These are phyloP conservation scores for Aspergillus japonicus DNA, from an alignment of 2,329 filamentous ascomycete species.

Conservation along the genomic window DNA sequence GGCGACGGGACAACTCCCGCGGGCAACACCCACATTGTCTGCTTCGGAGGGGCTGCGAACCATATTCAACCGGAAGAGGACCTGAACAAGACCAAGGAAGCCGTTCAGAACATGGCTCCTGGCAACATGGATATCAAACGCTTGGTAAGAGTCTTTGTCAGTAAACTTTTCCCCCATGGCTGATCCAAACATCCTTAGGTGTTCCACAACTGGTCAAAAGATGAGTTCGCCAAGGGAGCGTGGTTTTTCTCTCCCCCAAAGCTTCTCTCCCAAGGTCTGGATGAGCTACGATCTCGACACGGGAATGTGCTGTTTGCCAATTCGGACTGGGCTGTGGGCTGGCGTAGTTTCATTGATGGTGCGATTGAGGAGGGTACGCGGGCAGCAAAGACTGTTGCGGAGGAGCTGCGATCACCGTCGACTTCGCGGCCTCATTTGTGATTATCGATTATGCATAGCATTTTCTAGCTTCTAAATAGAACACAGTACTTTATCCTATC, in stretches of 20 bases:
- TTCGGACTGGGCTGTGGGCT: constrained; percentile 52
- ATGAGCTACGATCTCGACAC: constrained; percentile 43
- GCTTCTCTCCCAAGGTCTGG: constrained; percentile 40
- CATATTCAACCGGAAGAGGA: constrained; percentile 48
- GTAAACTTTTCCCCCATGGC: no score
- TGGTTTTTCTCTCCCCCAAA: constrained; percentile 44
- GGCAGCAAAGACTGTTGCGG: no score
- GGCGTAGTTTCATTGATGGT: constrained; percentile 53
- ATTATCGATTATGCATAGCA: no score
- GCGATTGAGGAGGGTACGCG: constrained; percentile 49
- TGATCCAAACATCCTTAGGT: no score
- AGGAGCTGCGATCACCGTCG: no score
- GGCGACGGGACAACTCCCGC: constrained; percentile 48
- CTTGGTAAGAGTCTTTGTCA: constrained; percentile 10
- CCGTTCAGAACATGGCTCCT: constrained; percentile 35
- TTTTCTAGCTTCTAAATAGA: no score
- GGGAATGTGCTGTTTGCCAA: constrained; percentile 50
- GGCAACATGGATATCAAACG: constrained; percentile 26
- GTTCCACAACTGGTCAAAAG: constrained; percentile 52
- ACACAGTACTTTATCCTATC: no score
- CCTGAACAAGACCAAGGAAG: constrained; percentile 34
- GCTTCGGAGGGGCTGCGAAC: constrained; percentile 46
- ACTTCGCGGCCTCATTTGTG: no score
- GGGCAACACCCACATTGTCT: constrained; percentile 51
- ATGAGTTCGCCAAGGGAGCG: constrained; percentile 49